Evolutionary conservation across 352 stramenopile species (phyloP), one percentile per base, ranked within the genome.

Genomic region (Phytophthora colocasiae): DNA sequence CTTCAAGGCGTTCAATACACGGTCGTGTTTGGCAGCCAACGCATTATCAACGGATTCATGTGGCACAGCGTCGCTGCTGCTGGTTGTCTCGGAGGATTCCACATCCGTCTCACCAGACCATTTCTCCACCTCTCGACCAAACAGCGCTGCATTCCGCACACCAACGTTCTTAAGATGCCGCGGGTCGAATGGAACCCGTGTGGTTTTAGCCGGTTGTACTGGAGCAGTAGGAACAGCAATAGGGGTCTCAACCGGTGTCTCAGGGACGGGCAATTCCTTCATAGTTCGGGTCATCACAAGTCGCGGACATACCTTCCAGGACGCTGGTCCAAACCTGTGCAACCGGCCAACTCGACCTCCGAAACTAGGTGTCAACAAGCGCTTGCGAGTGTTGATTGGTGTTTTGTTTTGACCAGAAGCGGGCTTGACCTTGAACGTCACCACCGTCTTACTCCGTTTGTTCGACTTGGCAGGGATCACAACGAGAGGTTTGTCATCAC

Each of bases 1-100:
- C 65, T 93, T 93, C 12, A 95, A 44, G 22, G 83, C 70, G n/a
- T 83, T 81, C 14, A 93, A 64, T 40, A 93, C 77, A 12, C 78
- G 75, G 51, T 93, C 83, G 58, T 93, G 87, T 63, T 91, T 74
- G 6, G 77, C 74, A 17, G 71, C 63, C 17, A 93, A 49, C 22
- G 63, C 61, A 36, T 34, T 68, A 31, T 90, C 77, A 6, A 80
- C 39, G 0, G 60, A 29, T 17, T 71, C 69, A 11, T 74, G 60
- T 0, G 56, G 34, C 4, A 57, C 53, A 1, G 63, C 75, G 36
- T 82, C 78, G 39, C 65, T 67, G 59, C 60, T 68, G 29, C 60
- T 78, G 7, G 69, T 75, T 10, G 77, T 80, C 38, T 84, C 73
- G 14, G 68, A 71, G 4, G 57, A 81, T 50, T 83, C 79, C n/a